Evolutionary conservation across 768 basidiomycete genomes (phyloP), one percentile per base, ranked within the genome.

Genomic region (Amanita exitialis): DNA sequence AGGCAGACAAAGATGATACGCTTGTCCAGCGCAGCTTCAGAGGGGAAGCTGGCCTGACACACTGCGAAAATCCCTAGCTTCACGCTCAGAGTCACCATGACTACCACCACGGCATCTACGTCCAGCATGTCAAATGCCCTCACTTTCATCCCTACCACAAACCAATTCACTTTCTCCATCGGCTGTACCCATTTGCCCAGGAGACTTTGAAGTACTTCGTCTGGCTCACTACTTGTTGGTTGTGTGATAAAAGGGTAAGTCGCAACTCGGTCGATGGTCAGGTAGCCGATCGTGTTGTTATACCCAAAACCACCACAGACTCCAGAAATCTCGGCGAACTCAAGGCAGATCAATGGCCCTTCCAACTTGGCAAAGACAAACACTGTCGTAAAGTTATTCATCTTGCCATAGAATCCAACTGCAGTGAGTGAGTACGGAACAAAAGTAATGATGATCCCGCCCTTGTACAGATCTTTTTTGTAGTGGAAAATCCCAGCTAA

Each of bases 51-150:
- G 36, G 36, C 36, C 36, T 36, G 41, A 30, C 37, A 42, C 12
- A 50, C 23, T 41, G 49, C 49, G 30, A 50, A 50, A 7, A 50
- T 15, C 18, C 49, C 49, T 27, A 50, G 18, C 23, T 30, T 50
- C 23, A 50, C 49, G 38, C 41, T 15, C 13, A 38, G 49, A 20
- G 37, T 30, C 18, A 50, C 28, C 27, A 25, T 28, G 38, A 50
- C 30, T 5, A 50, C 49, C 5, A 41, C 49, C 10, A 50, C 49
- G 7, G 49, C 49, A 30, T 28, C 23, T n/a, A 50, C 21, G 20
- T 50, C 49, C 3, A 50, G 49, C 12, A 16, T 28, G 20, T 50
- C 21, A 20, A 50, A 50, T 6, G 49, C 49, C 18, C 25, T 16
- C 10, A 25, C 49, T 5, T 50, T 30, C 10, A 50, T 15, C 38